A percentile compares a stretch with the other conserved stretches of the same genome.
phyloP scores from a whole-genome alignment of 208 protist species.

The Leishmania guyanensis region DNA sequence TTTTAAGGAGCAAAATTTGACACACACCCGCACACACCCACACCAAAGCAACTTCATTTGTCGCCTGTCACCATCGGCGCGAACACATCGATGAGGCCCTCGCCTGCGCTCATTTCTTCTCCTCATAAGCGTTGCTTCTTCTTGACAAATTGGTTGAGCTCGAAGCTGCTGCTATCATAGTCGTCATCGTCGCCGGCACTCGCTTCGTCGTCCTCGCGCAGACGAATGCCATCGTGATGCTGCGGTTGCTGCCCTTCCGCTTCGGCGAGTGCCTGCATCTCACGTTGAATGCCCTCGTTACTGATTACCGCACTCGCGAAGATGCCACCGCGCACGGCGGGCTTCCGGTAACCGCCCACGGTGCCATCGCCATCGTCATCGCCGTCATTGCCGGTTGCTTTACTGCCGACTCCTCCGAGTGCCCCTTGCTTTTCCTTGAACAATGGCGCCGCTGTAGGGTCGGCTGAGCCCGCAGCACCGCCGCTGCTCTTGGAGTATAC shows the following conservation, averaged over 20 bases:
- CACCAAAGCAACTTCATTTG: not conserved
- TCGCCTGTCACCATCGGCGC: not conserved
- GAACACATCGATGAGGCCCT: not conserved
- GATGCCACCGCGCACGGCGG: conserved; percentile 40
- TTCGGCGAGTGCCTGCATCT: conserved; percentile 72
- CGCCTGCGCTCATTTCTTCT: not conserved
- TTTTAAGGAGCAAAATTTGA: too few species aligned
- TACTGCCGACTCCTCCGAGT: not conserved
- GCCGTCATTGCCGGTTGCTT: conserved; percentile 23
- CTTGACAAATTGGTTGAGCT: conserved; percentile 36
- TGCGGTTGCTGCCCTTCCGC: conserved; percentile 35
- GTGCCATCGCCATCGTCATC: conserved; percentile 36
- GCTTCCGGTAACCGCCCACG: conserved; percentile 19
- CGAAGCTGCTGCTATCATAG: conserved; percentile 20
- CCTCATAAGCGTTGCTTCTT: conserved; percentile 44
- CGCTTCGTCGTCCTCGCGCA: conserved; percentile 29
- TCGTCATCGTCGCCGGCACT: conserved; percentile 25
- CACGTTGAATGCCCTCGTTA: conserved; percentile 71
- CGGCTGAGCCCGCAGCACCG: not conserved
- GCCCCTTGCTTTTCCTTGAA: not conserved
- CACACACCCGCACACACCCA: not conserved
- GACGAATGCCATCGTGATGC: conserved; percentile 38
- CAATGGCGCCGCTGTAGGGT: conserved; percentile 4
- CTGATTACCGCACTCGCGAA: conserved; percentile 70
- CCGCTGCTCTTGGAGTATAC: conserved; percentile 5